Percentiles rank a stretch among this genome's conserved stretches.
Conservation (phyloP, 768 basidiomycete genomes). For the Termitomyces sp. region DNA sequence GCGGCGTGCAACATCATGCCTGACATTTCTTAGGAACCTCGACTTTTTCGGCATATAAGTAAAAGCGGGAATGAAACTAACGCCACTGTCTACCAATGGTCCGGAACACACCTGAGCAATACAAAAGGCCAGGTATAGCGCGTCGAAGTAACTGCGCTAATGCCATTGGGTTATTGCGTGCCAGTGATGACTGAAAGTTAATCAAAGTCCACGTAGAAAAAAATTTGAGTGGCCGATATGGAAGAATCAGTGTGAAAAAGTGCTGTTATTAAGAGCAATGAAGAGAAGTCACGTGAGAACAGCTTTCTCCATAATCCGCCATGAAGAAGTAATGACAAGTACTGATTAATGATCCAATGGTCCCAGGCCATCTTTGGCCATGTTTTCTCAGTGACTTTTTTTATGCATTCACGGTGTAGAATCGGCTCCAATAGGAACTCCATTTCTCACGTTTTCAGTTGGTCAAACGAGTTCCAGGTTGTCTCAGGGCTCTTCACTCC, state of each 20-base stretch:
- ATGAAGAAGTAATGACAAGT: no score
- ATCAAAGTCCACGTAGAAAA: no score
- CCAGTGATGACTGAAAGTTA: neutral
- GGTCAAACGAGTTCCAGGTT: neutral
- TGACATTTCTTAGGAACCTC: neutral
- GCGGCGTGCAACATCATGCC: neutral
- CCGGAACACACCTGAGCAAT: neutral
- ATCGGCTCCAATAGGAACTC: neutral
- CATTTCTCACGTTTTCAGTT: neutral
- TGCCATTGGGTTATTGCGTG: neutral
- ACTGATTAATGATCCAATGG: no score
- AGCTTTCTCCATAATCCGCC: no score
- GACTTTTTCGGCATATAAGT: neutral
- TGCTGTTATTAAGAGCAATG: neutral
- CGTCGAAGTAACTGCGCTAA: neutral
- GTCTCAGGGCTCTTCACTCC: neutral
- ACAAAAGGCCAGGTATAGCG: neutral
- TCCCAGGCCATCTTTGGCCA: no score
- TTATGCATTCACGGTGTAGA: no score
- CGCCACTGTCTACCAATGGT: neutral
- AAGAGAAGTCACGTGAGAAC: neutral
- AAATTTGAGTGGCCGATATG: neutral
- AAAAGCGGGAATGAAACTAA: neutral
- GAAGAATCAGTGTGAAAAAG: neutral
- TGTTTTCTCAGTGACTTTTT: no score